Percentiles rank a stretch among this genome's conserved stretches.
These are phyloP conservation scores for Neonothopanus nambi DNA, from an alignment of 1,284 basidiomycete species.

Conservation along the genomic window DNA sequence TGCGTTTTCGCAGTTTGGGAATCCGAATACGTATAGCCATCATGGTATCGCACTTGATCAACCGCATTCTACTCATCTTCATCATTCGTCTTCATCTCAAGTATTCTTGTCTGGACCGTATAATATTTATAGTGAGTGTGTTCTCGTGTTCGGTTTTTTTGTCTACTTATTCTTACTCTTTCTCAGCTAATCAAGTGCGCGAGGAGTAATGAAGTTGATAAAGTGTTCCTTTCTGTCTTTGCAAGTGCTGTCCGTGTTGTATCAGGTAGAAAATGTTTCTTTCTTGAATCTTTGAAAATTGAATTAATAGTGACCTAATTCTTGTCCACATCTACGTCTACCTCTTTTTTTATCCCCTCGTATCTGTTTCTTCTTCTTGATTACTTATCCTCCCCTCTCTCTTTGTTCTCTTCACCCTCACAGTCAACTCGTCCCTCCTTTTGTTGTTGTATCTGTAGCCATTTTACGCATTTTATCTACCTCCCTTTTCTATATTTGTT, in stretches of 20 bases:
- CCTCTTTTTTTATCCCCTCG: too few relatives aligned
- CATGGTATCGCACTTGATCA: slow-evolving; percentile 20
- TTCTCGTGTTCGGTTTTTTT: neutral
- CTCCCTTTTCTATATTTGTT: too few relatives aligned
- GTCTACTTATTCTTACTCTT: neutral
- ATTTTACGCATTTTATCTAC: too few relatives aligned
- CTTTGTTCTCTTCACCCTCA: too few relatives aligned
- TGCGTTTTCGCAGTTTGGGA: slow-evolving; percentile 52
- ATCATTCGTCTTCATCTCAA: slow-evolving; percentile 26
- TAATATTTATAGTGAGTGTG: slow-evolving; percentile 29
- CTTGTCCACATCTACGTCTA: too few relatives aligned
- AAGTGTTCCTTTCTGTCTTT: neutral
- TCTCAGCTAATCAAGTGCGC: slow-evolving; percentile 1
- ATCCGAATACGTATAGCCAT: slow-evolving; percentile 17
- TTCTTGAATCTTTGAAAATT: too few relatives aligned
- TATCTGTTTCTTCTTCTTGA: too few relatives aligned
- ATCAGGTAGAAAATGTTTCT: neutral
- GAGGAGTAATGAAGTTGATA: slow-evolving; percentile 2
- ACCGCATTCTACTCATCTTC: slow-evolving; percentile 17
- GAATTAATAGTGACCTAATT: too few relatives aligned
- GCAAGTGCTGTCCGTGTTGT: neutral
- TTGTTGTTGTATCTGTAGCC: too few relatives aligned
- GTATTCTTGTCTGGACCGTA: slow-evolving; percentile 39
- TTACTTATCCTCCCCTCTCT: too few relatives aligned
- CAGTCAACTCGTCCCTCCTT: too few relatives aligned